Base-by-base conservation (phyloP, 2,329 filamentous ascomycete genomes). In the Phialophora verrucosa region DNA sequence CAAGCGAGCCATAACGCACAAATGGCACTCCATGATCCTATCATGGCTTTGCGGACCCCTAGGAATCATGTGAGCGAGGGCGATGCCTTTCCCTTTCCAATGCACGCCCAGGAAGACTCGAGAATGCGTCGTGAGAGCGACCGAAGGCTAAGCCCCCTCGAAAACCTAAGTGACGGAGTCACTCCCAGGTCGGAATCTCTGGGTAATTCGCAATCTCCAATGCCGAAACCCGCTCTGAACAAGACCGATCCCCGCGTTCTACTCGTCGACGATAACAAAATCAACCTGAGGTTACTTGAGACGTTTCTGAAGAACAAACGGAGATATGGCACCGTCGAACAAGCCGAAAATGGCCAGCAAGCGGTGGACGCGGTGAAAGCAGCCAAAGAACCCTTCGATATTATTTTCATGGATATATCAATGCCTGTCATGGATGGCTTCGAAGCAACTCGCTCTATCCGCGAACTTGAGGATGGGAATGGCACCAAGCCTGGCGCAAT, bases 351-450 rank as follows among this genome's bases (percentile, higher is more conserved):
- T 58, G 80, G 80, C 8, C 71, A 76, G 2, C 72, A 75, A 29
- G 80, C 80, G 2, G 68, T 81, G 8, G 71, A 80, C 29, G 77
- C 76, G 6, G 77, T 76, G 49, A 74, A 75, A 56, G 59, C 63
- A 1, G 67, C 74, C 6, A 25, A 62, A n/a, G 70, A 73, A 27
- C 70, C 65, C n/a, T 79, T 75, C 35, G 75, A 81, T 61, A 72
- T 77, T 51, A 78, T 83, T 29, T 73, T 83, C 59, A 83, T 83
- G 81, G 81, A 83, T 62, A 79, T 83, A 59, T 78, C 74, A 57
- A 83, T 83, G 81, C 81, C 81, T 1, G 74, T 82, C 3, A 76
- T 83, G 76, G 76, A 82, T 65, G 82, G 82, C 1, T 74, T 83
- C 62, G 74, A 76, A 42, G 81, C 82, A 7, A 83, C 81, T 0